Evolutionary conservation across 1,284 basidiomycete species (phyloP).

Genomic region (Pulveroboletus sp.): DNA sequence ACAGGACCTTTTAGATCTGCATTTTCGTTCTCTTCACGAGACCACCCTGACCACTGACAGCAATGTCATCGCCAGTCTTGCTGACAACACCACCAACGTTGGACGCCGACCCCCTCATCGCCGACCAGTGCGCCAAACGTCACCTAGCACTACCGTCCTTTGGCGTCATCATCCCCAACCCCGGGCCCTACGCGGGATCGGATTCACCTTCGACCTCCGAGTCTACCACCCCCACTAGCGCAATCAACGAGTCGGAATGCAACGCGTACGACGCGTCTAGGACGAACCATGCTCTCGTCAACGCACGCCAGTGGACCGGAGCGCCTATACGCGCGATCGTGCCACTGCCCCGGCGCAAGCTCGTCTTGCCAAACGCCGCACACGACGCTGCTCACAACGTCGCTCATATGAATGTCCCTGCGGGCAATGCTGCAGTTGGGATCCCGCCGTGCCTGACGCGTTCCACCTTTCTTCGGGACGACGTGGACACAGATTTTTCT

Average conservation of each 20-base stretch:
- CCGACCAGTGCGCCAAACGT: neutral
- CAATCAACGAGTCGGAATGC: neutral
- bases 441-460: neutral
- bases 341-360: slow-evolving; percentile 21
- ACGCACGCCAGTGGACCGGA: slow-evolving; percentile 24
- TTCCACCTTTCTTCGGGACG: neutral
- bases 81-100: slow-evolving; percentile 1
- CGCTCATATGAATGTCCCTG: neutral
- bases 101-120: neutral
- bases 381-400: neutral
- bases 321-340: slow-evolving; percentile 28
- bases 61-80: slow-evolving; percentile 13
- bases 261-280: neutral
- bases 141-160: neutral
- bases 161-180: neutral
- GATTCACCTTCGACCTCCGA: neutral
- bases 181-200: neutral
- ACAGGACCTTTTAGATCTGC: neutral
- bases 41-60: neutral
- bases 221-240: neutral
- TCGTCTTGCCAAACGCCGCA: neutral
- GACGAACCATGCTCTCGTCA: neutral
- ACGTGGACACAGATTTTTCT: neutral
- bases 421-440: neutral
- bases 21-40: neutral